These are phyloP conservation scores for Nemania serpens DNA, from an alignment of 2,329 filamentous ascomycete genomes.

Conservation along the genomic window DNA sequence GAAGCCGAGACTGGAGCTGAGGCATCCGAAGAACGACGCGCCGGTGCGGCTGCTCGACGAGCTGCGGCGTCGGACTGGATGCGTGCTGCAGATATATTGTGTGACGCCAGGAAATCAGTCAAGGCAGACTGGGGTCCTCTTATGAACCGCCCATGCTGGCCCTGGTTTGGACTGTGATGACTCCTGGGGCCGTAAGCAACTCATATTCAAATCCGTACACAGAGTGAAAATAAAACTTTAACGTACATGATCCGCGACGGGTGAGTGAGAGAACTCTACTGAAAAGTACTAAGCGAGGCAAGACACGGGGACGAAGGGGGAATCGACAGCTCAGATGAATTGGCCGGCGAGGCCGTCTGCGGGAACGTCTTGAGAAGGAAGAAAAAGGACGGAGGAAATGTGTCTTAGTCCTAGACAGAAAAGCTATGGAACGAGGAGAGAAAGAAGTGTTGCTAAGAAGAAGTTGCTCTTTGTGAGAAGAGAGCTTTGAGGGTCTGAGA, in stretches of 20 bases:
- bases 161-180: conserved; percentile 26
- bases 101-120: conserved; percentile 39
- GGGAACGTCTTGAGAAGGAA: too few species aligned
- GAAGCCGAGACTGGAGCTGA: conserved; percentile 13
- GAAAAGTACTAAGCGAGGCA: background rate
- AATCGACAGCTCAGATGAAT: background rate
- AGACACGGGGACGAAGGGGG: too few species aligned
- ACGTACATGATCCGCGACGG: conserved; percentile 28
- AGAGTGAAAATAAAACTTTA: background rate
- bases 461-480: too few species aligned
- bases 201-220: background rate
- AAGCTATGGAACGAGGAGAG: too few species aligned
- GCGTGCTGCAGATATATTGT: conserved; percentile 38
- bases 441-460: too few species aligned
- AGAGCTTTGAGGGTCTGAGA: too few species aligned
- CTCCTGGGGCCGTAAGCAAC: conserved; percentile 11
- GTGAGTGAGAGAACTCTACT: background rate
- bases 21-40: conserved; percentile 15
- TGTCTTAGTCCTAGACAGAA: too few species aligned
- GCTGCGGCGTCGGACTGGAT: conserved; percentile 33
- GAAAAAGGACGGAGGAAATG: too few species aligned
- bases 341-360: too few species aligned
- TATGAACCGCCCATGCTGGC: conserved; percentile 28
- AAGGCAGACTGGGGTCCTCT: conserved; percentile 40
- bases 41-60: conserved; percentile 25